Evolutionary conservation across 1,139 yeast species (phyloP), one percentile per base, ranked within the genome.

Genomic region (Diutina sp.): DNA sequence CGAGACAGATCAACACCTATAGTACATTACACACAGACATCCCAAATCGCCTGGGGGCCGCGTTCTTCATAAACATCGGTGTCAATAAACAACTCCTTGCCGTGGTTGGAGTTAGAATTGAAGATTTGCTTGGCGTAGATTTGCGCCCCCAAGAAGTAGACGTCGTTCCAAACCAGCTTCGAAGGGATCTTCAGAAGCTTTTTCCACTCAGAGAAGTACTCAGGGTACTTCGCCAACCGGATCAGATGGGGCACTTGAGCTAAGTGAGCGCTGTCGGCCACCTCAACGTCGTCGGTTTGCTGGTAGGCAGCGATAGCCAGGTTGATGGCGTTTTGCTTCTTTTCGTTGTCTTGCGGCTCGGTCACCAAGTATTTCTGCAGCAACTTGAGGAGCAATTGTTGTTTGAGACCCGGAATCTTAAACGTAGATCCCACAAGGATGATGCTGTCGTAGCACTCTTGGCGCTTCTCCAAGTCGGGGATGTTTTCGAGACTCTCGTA

Each of bases 181-280:
- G 78, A 73, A 8, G 87, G 86, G 2, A 89, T 90, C 55, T 59
- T 63, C 50, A 72, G 77, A 64, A 74, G 74, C 63, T 84, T 84
- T 69, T 91, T 91, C 98, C 98, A 93, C 63, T 90, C 97, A 0
- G 96, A 90, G 71, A 93, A 93, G 69, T 93, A 91, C 56, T 91
- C 98, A 0, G 97, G 95, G 66, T 83, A 79, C 64, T 85, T 86
- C 41, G 85, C 83, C 56, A 83, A 67, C 62, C 80, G 83, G 57
- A 91, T 80, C 12, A 84, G 76, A 25, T 84, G 82, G 18, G 98
- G 98, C 1, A 86, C 91, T 69, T 91, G 97, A 9, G 41, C 41
- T 25, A 48, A 30, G 7, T 29, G 41, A 9, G 38, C 8, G 53
- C 56, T 52, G 6, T 57, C 57, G 25, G 59, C 59, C 32, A 47